A percentile compares a stretch with the other conserved stretches of the same genome.
phyloP scores from a whole-genome alignment of 305 asterid genomes.

The Fraxinus ornus region DNA sequence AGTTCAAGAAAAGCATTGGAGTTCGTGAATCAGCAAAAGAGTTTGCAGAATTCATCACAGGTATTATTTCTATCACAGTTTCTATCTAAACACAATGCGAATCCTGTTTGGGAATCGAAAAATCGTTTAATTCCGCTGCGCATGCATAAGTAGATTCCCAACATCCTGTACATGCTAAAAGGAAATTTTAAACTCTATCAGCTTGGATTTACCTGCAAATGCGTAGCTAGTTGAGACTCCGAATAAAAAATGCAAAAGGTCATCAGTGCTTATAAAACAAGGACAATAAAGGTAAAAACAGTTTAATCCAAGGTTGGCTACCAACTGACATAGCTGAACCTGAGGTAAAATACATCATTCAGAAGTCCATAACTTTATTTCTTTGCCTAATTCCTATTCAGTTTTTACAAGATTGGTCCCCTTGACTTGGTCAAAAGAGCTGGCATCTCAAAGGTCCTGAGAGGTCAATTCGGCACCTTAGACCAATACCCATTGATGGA shows the following conservation, averaged over 20 bases:
- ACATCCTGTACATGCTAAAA: slow-evolving; percentile 18
- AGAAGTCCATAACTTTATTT: not conserved
- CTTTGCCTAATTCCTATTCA: not conserved
- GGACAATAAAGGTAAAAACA: not conserved
- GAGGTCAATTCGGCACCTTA: not conserved
- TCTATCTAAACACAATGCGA: no score
- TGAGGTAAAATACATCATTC: not conserved
- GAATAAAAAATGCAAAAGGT: slow-evolving; percentile 16
- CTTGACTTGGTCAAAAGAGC: not conserved
- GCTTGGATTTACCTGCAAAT: slow-evolving; percentile 41
- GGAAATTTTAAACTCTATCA: slow-evolving; percentile 17
- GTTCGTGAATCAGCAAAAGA: no score
- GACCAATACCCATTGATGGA: not conserved
- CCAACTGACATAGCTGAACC: slow-evolving; percentile 31
- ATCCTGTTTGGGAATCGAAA: no score
- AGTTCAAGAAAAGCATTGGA: no score
- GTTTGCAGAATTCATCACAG: no score
- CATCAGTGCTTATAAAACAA: slow-evolving; percentile 27
- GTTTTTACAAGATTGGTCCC: not conserved
- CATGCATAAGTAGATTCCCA: no score
- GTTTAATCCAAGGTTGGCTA: slow-evolving; percentile 25
- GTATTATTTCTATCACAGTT: no score
- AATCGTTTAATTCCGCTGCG: no score
- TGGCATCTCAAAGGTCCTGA: not conserved
- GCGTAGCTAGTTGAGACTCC: slow-evolving; percentile 43